These are phyloP conservation scores for Mycena sanguinolenta DNA, from an alignment of 768 basidiomycete species.

Conservation along the genomic window DNA sequence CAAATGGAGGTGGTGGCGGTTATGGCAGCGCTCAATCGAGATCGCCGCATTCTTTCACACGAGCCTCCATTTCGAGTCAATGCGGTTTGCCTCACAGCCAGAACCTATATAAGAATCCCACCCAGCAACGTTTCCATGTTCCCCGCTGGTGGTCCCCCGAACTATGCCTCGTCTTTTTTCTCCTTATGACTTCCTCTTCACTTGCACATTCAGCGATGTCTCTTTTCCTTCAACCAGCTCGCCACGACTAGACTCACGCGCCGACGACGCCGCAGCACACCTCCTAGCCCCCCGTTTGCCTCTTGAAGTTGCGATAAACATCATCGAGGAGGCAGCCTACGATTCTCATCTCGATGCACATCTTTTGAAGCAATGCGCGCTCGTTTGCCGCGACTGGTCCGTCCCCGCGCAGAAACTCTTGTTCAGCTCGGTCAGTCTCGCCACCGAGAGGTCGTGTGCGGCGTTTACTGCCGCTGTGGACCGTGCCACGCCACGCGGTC, in stretches of 20 bases:
- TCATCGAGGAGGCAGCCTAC: conserved; percentile 69
- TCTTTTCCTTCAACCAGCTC: conserved; percentile 13
- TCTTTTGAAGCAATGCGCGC: conserved; percentile 66
- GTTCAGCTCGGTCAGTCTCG: conserved; percentile 69
- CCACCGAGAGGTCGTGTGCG: conserved; percentile 64
- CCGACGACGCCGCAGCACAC: conserved; percentile 34
- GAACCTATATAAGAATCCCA: not conserved
- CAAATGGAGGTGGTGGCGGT: not conserved
- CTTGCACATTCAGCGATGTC: conserved; percentile 9
- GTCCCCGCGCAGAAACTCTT: conserved; percentile 73
- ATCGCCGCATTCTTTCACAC: conserved; percentile 20
- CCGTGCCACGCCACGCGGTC: conserved; percentile 60
- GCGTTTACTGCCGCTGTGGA: conserved; percentile 68
- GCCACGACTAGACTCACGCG: conserved; percentile 1
- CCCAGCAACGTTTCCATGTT: not conserved
- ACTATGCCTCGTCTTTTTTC: conserved; percentile 14
- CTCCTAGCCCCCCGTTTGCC: conserved; percentile 57
- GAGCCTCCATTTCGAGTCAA: conserved; percentile 9
- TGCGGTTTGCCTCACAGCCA: not conserved
- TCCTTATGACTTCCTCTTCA: conserved; percentile 10
- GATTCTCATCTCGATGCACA: conserved; percentile 43
- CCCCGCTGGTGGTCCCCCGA: not conserved
- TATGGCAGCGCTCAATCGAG: conserved; percentile 24
- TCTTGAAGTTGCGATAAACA: conserved; percentile 71
- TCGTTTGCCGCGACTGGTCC: conserved; percentile 80